phyloP scores from a whole-genome alignment of 1,139 yeast species.

The Geotrichum klebahnii region DNA sequence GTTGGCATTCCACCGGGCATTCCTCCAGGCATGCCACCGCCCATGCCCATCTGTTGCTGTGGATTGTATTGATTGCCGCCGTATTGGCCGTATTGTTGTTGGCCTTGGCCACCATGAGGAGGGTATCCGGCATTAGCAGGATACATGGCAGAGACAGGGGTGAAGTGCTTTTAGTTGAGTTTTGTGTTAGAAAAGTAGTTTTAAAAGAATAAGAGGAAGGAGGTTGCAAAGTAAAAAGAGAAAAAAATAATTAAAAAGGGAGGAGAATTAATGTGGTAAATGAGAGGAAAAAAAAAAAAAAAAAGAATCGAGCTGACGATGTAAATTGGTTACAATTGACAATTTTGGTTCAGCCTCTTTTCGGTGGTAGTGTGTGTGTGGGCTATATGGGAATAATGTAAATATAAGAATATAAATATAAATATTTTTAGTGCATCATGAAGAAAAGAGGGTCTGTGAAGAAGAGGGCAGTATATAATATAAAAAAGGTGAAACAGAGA shows the following conservation, averaged over 20 bases:
- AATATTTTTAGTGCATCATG: too few species aligned
- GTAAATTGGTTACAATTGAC: conserved; percentile 3
- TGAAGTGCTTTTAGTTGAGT: conserved; percentile 3
- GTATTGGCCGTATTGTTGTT: conserved; percentile 5
- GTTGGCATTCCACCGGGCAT: background rate
- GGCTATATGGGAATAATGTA: too few species aligned
- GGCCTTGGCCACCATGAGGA: conserved; percentile 10
- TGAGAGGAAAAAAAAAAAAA: background rate
- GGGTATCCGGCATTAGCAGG: conserved; percentile 8
- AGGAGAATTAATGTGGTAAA: background rate
- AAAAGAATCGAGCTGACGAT: background rate
- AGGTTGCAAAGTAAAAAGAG: background rate
- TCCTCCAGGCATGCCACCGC: background rate
- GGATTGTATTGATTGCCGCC: conserved; percentile 2
- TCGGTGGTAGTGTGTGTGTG: too few species aligned
- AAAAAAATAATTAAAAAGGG: too few species aligned
- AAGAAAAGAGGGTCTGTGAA: too few species aligned
- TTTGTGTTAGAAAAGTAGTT: background rate
- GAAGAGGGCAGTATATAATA: conserved; percentile 5
- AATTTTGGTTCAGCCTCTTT: conserved; percentile 7
- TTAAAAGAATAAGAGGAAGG: background rate
- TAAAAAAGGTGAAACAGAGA: background rate
- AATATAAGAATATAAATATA: too few species aligned
- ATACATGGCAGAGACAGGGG: conserved; percentile 13
- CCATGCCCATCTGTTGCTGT: conserved; percentile 5